Percentiles rank a stretch among this genome's conserved stretches.
Evolutionary conservation across 257 asterid genomes (phyloP).

Genomic region (Pogostemon cablin): DNA sequence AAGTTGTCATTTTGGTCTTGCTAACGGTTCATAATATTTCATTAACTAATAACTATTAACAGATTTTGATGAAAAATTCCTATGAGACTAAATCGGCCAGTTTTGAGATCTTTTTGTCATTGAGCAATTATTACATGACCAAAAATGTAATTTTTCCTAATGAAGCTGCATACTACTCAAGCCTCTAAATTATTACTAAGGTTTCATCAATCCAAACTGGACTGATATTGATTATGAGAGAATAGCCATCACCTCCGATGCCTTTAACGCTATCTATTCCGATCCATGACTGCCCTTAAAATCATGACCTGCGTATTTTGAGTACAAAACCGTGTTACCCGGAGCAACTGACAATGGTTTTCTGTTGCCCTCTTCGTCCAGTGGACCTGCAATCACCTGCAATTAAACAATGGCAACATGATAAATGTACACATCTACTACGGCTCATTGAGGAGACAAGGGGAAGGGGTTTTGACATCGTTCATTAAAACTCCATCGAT

Average conservation of each 20-base stretch:
- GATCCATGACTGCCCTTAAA: conserved; percentile 80
- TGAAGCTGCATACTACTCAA: conserved; percentile 19
- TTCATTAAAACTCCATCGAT: neutral
- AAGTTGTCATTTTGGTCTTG: too few relatives aligned
- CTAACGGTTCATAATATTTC: too few relatives aligned
- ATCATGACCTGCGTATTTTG: conserved; percentile 89
- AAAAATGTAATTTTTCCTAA: too few relatives aligned
- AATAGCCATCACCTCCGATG: conserved; percentile 80
- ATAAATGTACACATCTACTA: too few relatives aligned
- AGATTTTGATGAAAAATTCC: too few relatives aligned
- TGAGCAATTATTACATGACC: too few relatives aligned
- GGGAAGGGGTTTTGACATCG: neutral
- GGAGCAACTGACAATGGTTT: conserved; percentile 64
- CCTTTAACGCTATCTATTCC: conserved; percentile 71
- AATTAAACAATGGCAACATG: neutral
- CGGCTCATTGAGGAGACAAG: too few relatives aligned
- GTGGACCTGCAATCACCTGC: conserved; percentile 83
- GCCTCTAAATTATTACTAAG: conserved; percentile 28
- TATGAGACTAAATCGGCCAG: too few relatives aligned
- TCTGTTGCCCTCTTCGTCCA: conserved; percentile 86
- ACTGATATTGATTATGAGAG: conserved; percentile 50
- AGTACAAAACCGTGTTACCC: conserved; percentile 78
- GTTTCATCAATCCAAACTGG: neutral
- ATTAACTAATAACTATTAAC: too few relatives aligned
- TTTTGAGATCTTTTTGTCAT: too few relatives aligned